phyloP scores from a whole-genome alignment of 2,329 filamentous ascomycete genomes.

The Helotiales sp. region DNA sequence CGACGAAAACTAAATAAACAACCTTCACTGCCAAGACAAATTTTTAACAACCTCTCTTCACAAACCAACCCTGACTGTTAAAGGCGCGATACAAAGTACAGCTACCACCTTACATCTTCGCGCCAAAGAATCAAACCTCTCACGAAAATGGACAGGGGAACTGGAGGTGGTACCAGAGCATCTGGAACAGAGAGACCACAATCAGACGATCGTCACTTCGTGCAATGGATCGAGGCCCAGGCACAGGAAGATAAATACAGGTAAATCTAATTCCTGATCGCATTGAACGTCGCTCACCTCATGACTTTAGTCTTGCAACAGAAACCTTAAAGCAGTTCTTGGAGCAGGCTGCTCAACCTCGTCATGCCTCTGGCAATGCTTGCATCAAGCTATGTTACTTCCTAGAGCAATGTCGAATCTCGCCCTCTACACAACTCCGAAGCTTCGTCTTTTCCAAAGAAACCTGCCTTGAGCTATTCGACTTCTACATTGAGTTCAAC shows the following conservation, averaged over 20 bases:
- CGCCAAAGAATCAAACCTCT: neutral
- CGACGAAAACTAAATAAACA: too few species aligned
- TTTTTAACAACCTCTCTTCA: too few species aligned
- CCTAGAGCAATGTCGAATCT: constrained; percentile 58
- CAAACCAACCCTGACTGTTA: too few species aligned
- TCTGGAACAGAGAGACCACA: constrained; percentile 8
- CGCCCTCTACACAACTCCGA: constrained; percentile 42
- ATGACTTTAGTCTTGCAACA: constrained; percentile 21
- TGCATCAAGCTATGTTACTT: constrained; percentile 63
- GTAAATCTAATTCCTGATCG: constrained; percentile 36
- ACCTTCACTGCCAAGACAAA: too few species aligned
- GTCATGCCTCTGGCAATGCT: constrained; percentile 55
- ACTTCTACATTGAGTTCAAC: constrained; percentile 67
- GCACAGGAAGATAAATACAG: constrained; percentile 36
- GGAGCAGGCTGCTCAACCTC: constrained; percentile 44
- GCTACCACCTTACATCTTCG: too few species aligned
- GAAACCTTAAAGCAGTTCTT: constrained; percentile 27
- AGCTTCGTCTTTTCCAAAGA: constrained; percentile 52
- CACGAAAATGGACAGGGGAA: neutral
- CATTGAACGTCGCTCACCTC: neutral
- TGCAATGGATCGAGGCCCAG: constrained; percentile 46
- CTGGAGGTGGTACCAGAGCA: neutral
- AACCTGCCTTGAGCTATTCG: constrained; percentile 52
- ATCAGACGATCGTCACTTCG: constrained; percentile 26
- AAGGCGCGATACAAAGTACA: too few species aligned